phyloP scores from a whole-genome alignment of 768 basidiomycete species.

The Saitozyma podzolica region DNA sequence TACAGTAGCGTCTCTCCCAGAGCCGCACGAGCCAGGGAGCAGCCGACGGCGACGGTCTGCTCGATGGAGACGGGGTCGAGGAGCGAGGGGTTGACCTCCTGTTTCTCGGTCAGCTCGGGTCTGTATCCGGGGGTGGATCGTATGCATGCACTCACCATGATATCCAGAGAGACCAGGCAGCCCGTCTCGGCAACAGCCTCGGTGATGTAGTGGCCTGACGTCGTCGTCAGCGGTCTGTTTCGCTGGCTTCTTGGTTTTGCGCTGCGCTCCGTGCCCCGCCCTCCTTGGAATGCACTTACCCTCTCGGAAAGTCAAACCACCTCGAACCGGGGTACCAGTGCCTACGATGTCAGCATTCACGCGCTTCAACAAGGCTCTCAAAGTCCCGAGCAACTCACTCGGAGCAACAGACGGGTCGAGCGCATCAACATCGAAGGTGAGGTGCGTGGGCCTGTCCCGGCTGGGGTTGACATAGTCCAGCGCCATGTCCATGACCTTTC shows the following conservation, averaged over 20 bases:
- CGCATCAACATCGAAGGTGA: constrained; percentile 96
- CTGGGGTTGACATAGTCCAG: constrained; percentile 88
- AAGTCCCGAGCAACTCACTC: constrained; percentile 54
- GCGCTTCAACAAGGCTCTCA: neutral
- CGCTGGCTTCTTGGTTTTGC: neutral
- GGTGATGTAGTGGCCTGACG: constrained; percentile 77
- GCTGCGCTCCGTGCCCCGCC: constrained; percentile 3
- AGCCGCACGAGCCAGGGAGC: constrained; percentile 51
- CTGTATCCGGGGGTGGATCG: neutral
- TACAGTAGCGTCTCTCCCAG: constrained; percentile 51
- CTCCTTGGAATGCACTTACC: constrained; percentile 55
- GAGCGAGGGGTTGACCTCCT: constrained; percentile 97
- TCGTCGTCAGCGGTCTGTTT: neutral
- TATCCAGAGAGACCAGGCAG: constrained; percentile 82
- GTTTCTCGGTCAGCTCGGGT: constrained; percentile 11
- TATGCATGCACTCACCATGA: constrained; percentile 67
- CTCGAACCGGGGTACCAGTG: constrained; percentile 67
- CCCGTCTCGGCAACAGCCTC: constrained; percentile 92
- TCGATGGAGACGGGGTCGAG: constrained; percentile 70
- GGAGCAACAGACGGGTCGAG: constrained; percentile 95
- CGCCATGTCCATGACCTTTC: constrained; percentile 93
- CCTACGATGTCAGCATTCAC: constrained; percentile 21
- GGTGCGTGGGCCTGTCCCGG: constrained; percentile 80
- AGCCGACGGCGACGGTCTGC: constrained; percentile 72
- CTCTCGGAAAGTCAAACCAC: constrained; percentile 93